Evolutionary conservation across 1,284 basidiomycete species (phyloP), one percentile per base, ranked within the genome.

Genomic region (Cutaneotrichosporon sp.): DNA sequence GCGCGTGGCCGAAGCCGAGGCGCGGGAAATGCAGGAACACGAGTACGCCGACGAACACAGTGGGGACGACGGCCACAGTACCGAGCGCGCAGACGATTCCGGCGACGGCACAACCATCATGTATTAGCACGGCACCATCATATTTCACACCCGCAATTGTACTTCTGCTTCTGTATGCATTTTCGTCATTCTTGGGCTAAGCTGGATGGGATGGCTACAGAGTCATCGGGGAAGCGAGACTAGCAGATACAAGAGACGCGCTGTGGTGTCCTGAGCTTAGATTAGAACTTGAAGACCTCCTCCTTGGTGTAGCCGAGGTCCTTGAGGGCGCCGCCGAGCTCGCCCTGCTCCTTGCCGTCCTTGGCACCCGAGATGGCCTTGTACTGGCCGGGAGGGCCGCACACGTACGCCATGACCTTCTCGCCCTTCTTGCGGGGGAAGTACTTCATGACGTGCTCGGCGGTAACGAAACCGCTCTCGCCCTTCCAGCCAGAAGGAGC

Each of bases 341-440:
- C 81, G 23, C 92, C 92, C 75, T 96, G 92, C 74, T 89, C 84
- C 67, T 80, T 80, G 52, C 90, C 60, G 43, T 76, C 73, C 66
- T 79, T 79, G 44, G 71, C 63, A 30, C 79, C 79, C 48, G 88
- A 83, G 58, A 96, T 65, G 1, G 88, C 81, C 30, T 79, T 80
- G 30, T 94, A 85, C 72, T 94, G 90, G 8, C 81, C 82, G 36
- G 91, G 90, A n/a, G 91, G 90, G 81, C 88, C 91, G 69, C 93
- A 97, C 33, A 97, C 78, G 71, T 92, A 90, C 49, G 94, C 78
- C 78, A 91, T 92, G 67, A 90, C 80, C 77, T 91, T 93, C 56
- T 88, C 83, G 5, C 81, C 84, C 44, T 84, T 74, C 17, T n/a
- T 38, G 38, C 60, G 57, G 90, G 77, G 50, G 80, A 75, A 79